These are phyloP conservation scores for Exophiala bonariae DNA, from an alignment of 2,329 filamentous ascomycete genomes.

Conservation along the genomic window DNA sequence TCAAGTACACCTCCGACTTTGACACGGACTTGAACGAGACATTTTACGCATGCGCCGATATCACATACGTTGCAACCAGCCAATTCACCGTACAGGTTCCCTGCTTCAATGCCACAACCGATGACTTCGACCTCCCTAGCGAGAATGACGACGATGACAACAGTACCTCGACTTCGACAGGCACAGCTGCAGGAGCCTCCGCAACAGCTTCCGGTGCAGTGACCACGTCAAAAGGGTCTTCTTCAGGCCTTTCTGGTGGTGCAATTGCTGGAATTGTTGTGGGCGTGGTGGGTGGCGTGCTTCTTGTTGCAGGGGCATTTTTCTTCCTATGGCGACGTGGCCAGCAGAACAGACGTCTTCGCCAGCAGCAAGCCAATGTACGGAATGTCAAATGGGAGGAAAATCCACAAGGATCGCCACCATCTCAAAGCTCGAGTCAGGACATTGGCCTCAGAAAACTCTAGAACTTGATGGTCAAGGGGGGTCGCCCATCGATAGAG, in stretches of 20 bases:
- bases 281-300: conserved; percentile 19
- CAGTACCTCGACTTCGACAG: conserved; percentile 6
- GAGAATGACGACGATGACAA: conserved; percentile 4
- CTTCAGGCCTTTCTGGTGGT: conserved; percentile 37
- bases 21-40: conserved; percentile 43
- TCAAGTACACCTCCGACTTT: conserved; percentile 45
- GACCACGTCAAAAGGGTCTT: conserved; percentile 17
- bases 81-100: conserved; percentile 44
- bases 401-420: not conserved
- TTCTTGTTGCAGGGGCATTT: conserved; percentile 4
- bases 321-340: conserved; percentile 18
- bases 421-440: not conserved
- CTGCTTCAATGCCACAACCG: conserved; percentile 49
- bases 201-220: conserved; percentile 28
- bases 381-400: conserved; percentile 23
- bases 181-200: conserved; percentile 25
- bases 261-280: conserved; percentile 45
- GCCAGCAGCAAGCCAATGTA: conserved; percentile 16
- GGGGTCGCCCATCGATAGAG: too few species aligned
- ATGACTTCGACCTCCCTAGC: conserved; percentile 33
- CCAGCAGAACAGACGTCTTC: conserved; percentile 19
- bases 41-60: conserved; percentile 50
- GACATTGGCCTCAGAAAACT: not conserved
- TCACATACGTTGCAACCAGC: conserved; percentile 43
- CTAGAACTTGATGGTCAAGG: not conserved